Base-by-base conservation (phyloP, 2,329 filamentous ascomycete genomes). In the Bipolaris bicolor region DNA sequence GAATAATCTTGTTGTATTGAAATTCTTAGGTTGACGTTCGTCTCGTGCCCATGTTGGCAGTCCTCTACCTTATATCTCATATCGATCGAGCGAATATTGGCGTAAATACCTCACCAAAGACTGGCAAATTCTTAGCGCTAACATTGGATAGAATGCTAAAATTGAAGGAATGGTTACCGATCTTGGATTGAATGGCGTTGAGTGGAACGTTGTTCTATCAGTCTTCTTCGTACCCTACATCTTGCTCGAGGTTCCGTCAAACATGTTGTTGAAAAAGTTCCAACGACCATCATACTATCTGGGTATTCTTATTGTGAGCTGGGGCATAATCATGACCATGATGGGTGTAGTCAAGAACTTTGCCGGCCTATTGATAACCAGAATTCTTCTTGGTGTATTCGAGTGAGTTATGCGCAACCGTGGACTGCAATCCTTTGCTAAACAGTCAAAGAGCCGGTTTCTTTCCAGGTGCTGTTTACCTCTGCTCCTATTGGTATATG, bases 41-140 rank as follows among this genome's bases (percentile, higher is more conserved):
- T 18, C 52, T 71, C 2, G 63, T 71, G 65, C 79, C 80, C 1
- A 78, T 75, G 52, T 59, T 79, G 10, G 77, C 75, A 55, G 62
- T 72, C 6, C 78, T 81, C 69, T 81, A 80, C 44, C 77, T 75
- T 5, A 71, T 76, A 47, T 75, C 73, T n/a, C 73, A 75, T 49
- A 81, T 87, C 36, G 86, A 88, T 65, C 80, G 85, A 34, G 86
- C 86, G 71, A 87, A 88, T 72, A 87, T 89, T 58, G 86, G 86
- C 29, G 66, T 66, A 51, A 40, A 62, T 48, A 34, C 4, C 4
- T 7, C 16, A 31, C 10, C 11, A 22, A 13, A 26, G 24, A 13
- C 9, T 34, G 9, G 13, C 3, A 18, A 7, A 20, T 16, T 7
- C 15, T 7, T 16, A 11, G 2, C 5, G 20, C 49, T 51, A 13